These are phyloP conservation scores for Coemansia sp. DNA, from an alignment of 192 early-diverging fungal species.

Conservation along the genomic window DNA sequence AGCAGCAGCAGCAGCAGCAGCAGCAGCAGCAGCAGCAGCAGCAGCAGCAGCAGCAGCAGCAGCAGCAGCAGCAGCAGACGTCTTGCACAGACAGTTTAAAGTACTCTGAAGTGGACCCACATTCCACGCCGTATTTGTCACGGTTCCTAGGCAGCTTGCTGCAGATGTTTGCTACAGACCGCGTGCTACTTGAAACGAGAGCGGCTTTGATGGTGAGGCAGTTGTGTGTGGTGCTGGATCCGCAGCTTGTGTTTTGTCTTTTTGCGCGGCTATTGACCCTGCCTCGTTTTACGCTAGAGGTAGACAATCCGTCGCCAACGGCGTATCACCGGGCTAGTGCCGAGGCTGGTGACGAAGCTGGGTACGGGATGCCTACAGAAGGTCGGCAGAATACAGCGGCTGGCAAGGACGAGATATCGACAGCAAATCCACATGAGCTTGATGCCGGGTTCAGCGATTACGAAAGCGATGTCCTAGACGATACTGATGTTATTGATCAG, in stretches of 20 bases:
- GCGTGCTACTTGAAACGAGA: slow-evolving; percentile 81
- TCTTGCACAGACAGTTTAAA: background rate
- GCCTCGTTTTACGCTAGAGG: slow-evolving; percentile 20
- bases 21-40: too few relatives aligned
- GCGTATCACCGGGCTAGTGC: background rate
- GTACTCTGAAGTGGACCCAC: slow-evolving; percentile 3
- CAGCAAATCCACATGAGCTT: background rate
- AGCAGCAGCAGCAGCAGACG: slow-evolving; percentile 1
- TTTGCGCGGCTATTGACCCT: slow-evolving; percentile 84
- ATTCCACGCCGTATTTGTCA: slow-evolving; percentile 61
- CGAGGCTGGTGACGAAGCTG: too few relatives aligned
- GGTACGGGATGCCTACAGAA: too few relatives aligned
- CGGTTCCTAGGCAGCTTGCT: slow-evolving; percentile 90
- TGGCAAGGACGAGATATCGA: background rate
- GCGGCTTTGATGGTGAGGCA: slow-evolving; percentile 93
- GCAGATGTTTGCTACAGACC: slow-evolving; percentile 84
- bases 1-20: too few relatives aligned
- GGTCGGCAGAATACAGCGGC: background rate
- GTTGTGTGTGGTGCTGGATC: slow-evolving; percentile 83
- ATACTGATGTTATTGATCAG: too few relatives aligned
- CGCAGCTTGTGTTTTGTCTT: slow-evolving; percentile 86
- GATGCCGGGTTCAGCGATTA: too few relatives aligned
- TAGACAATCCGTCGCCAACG: background rate
- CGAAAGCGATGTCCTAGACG: too few relatives aligned
- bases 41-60: too few relatives aligned